Base-by-base conservation (phyloP, 306 rosid genomes). In the Ormosia emarginata region DNA sequence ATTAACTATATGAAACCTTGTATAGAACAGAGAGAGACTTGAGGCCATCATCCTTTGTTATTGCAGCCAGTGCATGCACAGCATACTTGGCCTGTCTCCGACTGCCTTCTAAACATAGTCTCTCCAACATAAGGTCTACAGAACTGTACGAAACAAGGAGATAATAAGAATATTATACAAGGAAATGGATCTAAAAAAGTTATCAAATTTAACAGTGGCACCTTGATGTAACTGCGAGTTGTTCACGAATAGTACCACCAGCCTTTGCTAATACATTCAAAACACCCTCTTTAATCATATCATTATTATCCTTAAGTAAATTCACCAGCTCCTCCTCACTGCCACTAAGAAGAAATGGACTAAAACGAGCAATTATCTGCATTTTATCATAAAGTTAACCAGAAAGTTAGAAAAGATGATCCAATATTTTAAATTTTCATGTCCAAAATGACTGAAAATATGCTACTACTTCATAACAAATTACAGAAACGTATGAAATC, bases 21-120 rank as follows among this genome's bases (percentile, higher is more conserved):
- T 93, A 95, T 29, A 95, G 83, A 88, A 95, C 98, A 86, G 99
- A 95, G 50, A 95, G 99, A 68, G 98, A 92, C 88, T 95, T 95
- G 65, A 95, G 98, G 85, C 99, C 99, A 78, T 95, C 99, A 72
- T 95, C 99, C 83, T 93, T 95, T 84, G 99, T 95, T 79, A 95
- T 95, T 33, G 99, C 94, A 59, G 98, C 99, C 56, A 95, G 85
- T 36, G 99, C 97, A 83, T 95, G 99, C 46, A 95, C 98, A 61
- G 98, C 99, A 90, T 95, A 95, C 89, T 95, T 95, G 74, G 99
- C 98, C 91, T 95, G 99, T 82, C 90, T 87, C 84, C 97, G 88
- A 87, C 88, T 93, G 47, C 99, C 99, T 87, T 95, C 99, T 83
- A 95, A 88, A 78, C 99, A 95, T 18, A 90, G 78, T 78, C 93